These are phyloP conservation scores for Clathrospora elynae DNA, from an alignment of 2,329 filamentous ascomycete species.

Conservation along the genomic window DNA sequence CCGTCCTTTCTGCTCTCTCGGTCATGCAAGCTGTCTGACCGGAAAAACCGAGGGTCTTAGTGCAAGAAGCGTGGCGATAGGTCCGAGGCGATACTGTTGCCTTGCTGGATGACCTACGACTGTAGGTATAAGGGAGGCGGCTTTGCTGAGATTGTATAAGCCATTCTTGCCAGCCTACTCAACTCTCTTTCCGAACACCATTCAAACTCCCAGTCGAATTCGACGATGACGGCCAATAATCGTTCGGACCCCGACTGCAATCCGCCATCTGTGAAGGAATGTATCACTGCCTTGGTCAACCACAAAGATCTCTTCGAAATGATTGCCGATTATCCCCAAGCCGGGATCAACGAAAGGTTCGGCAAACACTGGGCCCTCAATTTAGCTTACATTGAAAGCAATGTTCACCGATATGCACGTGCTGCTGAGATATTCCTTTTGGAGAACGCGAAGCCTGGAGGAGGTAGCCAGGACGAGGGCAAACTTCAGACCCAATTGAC, in stretches of 20 bases:
- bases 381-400: background rate
- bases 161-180: background rate
- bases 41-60: too few relatives aligned
- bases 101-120: too few relatives aligned
- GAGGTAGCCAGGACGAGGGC: background rate
- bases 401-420: background rate
- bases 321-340: background rate
- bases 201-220: background rate
- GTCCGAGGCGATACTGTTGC: too few relatives aligned
- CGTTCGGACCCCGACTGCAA: background rate
- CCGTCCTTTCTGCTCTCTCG: too few relatives aligned
- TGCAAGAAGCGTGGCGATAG: too few relatives aligned
- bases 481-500: background rate
- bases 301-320: too few relatives aligned
- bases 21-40: too few relatives aligned
- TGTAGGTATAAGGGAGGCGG: too few relatives aligned
- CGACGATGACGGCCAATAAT: background rate
- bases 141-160: background rate
- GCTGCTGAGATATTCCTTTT: background rate
- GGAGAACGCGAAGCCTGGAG: background rate
- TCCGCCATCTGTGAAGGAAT: slow-evolving; percentile 1
- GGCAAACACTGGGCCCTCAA: background rate
- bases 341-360: background rate
- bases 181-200: background rate
- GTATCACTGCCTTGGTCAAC: too few relatives aligned